Evolutionary conservation across 768 basidiomycete genomes (phyloP), one percentile per base, ranked within the genome.

Genomic region (Boletus coccyginus): DNA sequence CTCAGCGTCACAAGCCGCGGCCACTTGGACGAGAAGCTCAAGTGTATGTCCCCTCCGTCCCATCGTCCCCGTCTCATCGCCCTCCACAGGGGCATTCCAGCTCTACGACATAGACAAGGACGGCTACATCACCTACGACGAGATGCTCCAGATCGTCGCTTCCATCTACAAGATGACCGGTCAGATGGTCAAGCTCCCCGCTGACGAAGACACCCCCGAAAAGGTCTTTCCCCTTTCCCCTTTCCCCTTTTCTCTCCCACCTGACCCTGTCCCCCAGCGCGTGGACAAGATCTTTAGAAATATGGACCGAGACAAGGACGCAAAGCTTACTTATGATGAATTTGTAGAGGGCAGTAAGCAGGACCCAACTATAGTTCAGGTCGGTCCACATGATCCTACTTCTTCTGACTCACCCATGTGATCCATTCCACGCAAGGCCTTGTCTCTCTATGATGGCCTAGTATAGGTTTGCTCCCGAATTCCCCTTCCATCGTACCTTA

Each of bases 101-200:
- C 79, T 99, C 42, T 99, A 99, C 72, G 97, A 99, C 69, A 98
- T 99, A 66, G 93, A 99, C 77, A 93, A 93, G 64, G 97, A 99
- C 69, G 97, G 97, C 10, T 89, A 84, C 64, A 98, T 99, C 77
- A 97, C 97, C 40, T 98, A 98, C 74, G 88, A 94, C 68, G 97
- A 99, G 77, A 99, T 99, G 97, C 86, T 98, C 33, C 87, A 92
- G 77, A 99, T 99, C 70, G 97, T 99, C 10, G 85, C 89, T 66
- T 89, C 93, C 44, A 99, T 99, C 76, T 99, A 98, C 81, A 98
- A 96, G 83, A 98, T 99, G 97, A 98, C 97, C 5, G 97, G 97
- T 19, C 87, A 95, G 73, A 98, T 98, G 95, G 96, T 98, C 61
- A 95, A 94, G 71, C 84, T 98, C 21, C 95, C 97, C n/a, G 79